These are phyloP conservation scores for Colletotrichum sp. DNA, from an alignment of 2,329 filamentous ascomycete genomes.

Conservation along the genomic window DNA sequence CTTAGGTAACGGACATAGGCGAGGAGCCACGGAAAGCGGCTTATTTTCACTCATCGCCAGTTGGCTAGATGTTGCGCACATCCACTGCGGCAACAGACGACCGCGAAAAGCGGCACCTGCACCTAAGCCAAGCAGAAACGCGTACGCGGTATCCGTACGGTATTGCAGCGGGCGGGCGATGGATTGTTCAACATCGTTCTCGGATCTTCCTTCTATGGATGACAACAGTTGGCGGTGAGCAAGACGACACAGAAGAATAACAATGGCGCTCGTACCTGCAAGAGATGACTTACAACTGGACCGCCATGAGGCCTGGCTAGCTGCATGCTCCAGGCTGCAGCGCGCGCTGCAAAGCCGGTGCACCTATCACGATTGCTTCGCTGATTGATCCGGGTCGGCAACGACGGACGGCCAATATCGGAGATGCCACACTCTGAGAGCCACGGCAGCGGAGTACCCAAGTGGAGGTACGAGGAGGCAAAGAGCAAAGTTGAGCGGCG, in stretches of 20 bases:
- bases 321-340: constrained; percentile 1
- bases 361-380: constrained; percentile 6
- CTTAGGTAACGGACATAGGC: not conserved
- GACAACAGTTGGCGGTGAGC: constrained; percentile 9
- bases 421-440: constrained; percentile 1
- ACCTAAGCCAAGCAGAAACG: not conserved
- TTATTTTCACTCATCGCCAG: constrained; percentile 9
- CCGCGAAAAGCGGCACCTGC: not conserved
- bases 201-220: not conserved
- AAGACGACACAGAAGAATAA: not conserved
- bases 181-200: not conserved
- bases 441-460: constrained; percentile 8
- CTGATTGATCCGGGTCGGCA: constrained; percentile 4
- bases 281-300: not conserved
- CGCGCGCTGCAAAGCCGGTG: not conserved
- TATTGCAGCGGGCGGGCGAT: not conserved
- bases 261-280: not conserved
- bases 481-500: not conserved
- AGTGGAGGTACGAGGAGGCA: constrained; percentile 6
- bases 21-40: not conserved
- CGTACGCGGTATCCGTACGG: not conserved
- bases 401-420: not conserved
- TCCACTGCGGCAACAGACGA: constrained; percentile 4
- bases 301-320: not conserved
- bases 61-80: not conserved